A percentile compares a stretch with the other conserved stretches of the same genome.
phyloP scores from a whole-genome alignment of 2,329 filamentous ascomycete genomes.

The Cadophora malorum region DNA sequence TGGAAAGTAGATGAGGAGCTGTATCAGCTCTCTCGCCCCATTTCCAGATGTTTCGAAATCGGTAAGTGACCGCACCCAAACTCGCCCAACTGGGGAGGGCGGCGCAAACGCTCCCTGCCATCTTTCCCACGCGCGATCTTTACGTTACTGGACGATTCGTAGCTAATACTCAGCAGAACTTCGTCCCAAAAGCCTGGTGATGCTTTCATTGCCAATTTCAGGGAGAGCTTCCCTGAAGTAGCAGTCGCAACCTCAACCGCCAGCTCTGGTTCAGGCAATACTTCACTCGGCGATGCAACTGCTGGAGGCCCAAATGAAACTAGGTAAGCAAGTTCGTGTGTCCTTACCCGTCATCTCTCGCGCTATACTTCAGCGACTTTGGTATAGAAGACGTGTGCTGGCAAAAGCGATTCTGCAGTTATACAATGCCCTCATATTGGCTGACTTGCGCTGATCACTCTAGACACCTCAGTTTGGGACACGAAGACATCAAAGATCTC shows the following conservation, averaged over 20 bases:
- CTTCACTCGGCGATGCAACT: constrained; percentile 32
- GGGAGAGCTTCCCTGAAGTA: constrained; percentile 81
- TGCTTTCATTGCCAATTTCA: constrained; percentile 84
- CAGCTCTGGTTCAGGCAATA: constrained; percentile 49
- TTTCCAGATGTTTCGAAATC: constrained; percentile 47
- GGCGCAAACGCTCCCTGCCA: constrained; percentile 6
- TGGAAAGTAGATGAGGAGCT: constrained; percentile 26
- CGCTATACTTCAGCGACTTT: not conserved
- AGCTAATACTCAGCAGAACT: constrained; percentile 52
- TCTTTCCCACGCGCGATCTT: not conserved
- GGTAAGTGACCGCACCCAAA: constrained; percentile 38
- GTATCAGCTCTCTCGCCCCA: constrained; percentile 21
- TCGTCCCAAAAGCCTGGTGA: constrained; percentile 82
- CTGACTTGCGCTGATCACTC: constrained; percentile 11
- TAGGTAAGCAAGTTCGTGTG: constrained; percentile 33
- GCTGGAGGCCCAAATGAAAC: constrained; percentile 41
- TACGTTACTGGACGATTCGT: not conserved
- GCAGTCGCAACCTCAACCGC: constrained; percentile 56
- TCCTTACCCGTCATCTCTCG: not conserved
- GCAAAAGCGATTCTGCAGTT: not conserved
- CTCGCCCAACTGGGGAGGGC: not conserved
- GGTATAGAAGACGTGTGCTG: not conserved
- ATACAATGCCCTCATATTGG: constrained; percentile 3
- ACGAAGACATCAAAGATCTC: constrained; percentile 67
- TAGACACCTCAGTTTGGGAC: constrained; percentile 42